Conservation (phyloP, 345 rosid genomes). For the Citrus mangshanensis region DNA sequence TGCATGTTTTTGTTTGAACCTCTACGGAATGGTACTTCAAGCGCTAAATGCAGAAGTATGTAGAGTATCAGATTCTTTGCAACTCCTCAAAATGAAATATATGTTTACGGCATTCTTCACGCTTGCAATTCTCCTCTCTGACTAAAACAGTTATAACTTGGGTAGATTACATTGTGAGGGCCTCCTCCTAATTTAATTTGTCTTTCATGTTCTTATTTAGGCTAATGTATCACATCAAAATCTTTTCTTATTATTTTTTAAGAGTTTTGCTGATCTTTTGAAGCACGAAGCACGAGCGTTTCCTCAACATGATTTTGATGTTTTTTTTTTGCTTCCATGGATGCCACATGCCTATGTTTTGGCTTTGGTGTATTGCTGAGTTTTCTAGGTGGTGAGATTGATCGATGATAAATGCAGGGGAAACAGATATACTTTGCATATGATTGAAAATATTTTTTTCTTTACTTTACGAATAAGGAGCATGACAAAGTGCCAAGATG, state of each 20-base stretch:
- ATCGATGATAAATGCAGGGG: background rate
- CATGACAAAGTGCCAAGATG: background rate
- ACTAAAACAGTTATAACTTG: background rate
- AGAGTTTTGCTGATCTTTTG: background rate
- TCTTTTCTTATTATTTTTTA: background rate
- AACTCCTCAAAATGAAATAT: background rate
- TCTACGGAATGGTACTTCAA: background rate
- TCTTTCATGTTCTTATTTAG: background rate
- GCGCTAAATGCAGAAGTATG: background rate
- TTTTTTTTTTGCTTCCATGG: background rate
- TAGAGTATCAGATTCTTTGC: background rate
- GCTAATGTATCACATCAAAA: background rate
- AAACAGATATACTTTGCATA: background rate
- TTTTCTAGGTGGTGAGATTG: background rate
- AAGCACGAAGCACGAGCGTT: background rate
- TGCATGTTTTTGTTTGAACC: background rate
- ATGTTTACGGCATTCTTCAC: background rate
- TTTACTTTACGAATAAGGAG: background rate
- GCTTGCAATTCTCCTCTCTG: background rate
- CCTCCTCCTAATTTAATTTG: background rate
- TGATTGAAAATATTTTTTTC: background rate
- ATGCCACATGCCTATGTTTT: background rate
- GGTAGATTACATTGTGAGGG: conserved; percentile 1
- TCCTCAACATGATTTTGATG: background rate
- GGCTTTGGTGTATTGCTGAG: background rate